Evolutionary conservation across 306 rosid species (phyloP).

Genomic region (Astragalus membranaceus): DNA sequence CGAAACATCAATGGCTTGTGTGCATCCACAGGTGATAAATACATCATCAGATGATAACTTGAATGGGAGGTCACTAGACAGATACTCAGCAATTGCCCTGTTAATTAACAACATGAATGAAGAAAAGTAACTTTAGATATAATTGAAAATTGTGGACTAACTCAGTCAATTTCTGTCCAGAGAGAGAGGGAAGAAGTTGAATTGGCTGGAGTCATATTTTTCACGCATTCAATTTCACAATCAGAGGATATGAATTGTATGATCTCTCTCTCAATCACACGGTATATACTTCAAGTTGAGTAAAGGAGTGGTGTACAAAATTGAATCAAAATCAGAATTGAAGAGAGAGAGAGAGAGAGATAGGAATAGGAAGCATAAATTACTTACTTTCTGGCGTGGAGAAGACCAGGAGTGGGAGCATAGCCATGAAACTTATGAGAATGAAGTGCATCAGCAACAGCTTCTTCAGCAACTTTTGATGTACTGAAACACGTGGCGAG

Average conservation of each 20-base stretch:
- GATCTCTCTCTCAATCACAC: too few species aligned
- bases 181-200: too few species aligned
- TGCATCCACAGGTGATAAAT: constrained; percentile 86
- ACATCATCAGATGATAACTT: constrained; percentile 73
- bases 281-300: too few species aligned
- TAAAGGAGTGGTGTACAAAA: too few species aligned
- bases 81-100: constrained; percentile 81
- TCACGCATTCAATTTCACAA: too few species aligned
- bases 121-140: not conserved
- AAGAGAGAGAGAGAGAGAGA: not conserved
- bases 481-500: constrained; percentile 55
- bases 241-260: too few species aligned
- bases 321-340: too few species aligned
- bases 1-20: constrained; percentile 94
- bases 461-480: constrained; percentile 43
- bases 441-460: constrained; percentile 50
- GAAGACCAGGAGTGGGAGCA: constrained; percentile 86
- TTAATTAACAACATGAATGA: constrained; percentile 16
- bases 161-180: too few species aligned
- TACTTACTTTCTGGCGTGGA: constrained; percentile 68
- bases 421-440: constrained; percentile 75
- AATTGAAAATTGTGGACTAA: too few species aligned
- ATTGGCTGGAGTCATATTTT: too few species aligned
- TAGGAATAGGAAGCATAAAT: too few species aligned
- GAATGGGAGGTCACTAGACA: constrained; percentile 85